phyloP scores from a whole-genome alignment of 192 early-diverging fungal genomes.

The Umbelopsis ramanniana region DNA sequence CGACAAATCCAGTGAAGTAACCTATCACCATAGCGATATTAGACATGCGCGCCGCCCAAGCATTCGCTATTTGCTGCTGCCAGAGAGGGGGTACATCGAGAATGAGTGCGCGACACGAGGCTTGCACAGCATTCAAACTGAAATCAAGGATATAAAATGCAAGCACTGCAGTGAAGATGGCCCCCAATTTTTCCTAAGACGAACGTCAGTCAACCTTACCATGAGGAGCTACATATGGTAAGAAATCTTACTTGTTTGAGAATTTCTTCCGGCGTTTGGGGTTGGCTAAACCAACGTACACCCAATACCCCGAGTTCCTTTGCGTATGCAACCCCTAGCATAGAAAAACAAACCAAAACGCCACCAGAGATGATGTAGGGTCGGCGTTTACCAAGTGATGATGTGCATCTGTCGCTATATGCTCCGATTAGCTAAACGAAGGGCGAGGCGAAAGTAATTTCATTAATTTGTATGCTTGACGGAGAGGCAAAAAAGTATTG shows the following conservation, averaged over 20 bases:
- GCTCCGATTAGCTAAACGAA: constrained; percentile 68
- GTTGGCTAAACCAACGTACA: constrained; percentile 10
- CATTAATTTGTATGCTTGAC: neutral
- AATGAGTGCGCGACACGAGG: constrained; percentile 81
- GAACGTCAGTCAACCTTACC: no score
- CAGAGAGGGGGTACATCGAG: constrained; percentile 80
- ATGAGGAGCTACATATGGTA: neutral
- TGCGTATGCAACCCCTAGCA: constrained; percentile 76
- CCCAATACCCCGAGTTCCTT: constrained; percentile 56
- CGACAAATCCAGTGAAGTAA: constrained; percentile 84
- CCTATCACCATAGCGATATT: constrained; percentile 83
- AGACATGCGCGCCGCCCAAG: constrained; percentile 87
- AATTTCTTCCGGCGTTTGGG: constrained; percentile 7
- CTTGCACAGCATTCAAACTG: constrained; percentile 88
- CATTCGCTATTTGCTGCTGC: constrained; percentile 83
- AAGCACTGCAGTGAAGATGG: constrained; percentile 74
- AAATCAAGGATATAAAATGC: constrained; percentile 95
- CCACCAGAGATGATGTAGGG: constrained; percentile 83
- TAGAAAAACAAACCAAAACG: constrained; percentile 63
- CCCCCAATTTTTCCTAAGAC: constrained; percentile 30
- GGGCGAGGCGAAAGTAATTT: neutral
- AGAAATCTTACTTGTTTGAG: constrained; percentile 6
- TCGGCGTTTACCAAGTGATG: constrained; percentile 75
- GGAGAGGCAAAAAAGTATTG: neutral
- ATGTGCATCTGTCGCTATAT: constrained; percentile 78